phyloP scores from a whole-genome alignment of 2,329 filamentous ascomycete species.

The Aspergillus sp. region DNA sequence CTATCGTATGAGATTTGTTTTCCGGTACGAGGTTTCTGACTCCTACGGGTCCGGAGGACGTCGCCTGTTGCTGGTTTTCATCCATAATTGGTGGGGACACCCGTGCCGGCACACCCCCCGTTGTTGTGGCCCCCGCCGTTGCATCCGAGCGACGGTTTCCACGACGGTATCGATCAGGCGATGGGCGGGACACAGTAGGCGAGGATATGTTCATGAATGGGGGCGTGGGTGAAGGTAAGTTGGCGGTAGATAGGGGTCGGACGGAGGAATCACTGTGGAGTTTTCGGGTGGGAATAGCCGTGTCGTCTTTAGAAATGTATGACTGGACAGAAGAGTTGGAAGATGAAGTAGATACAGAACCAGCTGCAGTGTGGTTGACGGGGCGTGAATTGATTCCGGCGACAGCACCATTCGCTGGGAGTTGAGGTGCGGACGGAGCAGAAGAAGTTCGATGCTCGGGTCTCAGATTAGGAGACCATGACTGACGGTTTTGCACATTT shows the following conservation, averaged over 20 bases:
- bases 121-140: constrained; percentile 20
- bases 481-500: constrained; percentile 54
- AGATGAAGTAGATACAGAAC: constrained; percentile 55
- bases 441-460: constrained; percentile 58
- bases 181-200: constrained; percentile 63
- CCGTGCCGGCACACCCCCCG: constrained; percentile 7
- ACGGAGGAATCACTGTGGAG: constrained; percentile 36
- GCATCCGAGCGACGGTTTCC: constrained; percentile 58
- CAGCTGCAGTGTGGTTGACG: constrained; percentile 50
- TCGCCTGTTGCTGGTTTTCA: constrained; percentile 36
- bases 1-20: constrained; percentile 39
- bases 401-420: constrained; percentile 31
- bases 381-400: constrained; percentile 33
- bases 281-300: constrained; percentile 41
- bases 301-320: constrained; percentile 51
- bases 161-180: constrained; percentile 82
- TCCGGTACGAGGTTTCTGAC: constrained; percentile 30
- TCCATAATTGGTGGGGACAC: constrained; percentile 27
- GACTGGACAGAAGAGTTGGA: constrained; percentile 49
- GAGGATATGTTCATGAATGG: constrained; percentile 50
- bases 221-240: constrained; percentile 53
- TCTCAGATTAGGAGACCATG: constrained; percentile 54
- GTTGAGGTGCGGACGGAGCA: constrained; percentile 49
- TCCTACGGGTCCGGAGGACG: constrained; percentile 23
- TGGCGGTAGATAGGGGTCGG: constrained; percentile 49